Evolutionary conservation across 305 asterid species (phyloP).

Genomic region (Fraxinus dipetala): DNA sequence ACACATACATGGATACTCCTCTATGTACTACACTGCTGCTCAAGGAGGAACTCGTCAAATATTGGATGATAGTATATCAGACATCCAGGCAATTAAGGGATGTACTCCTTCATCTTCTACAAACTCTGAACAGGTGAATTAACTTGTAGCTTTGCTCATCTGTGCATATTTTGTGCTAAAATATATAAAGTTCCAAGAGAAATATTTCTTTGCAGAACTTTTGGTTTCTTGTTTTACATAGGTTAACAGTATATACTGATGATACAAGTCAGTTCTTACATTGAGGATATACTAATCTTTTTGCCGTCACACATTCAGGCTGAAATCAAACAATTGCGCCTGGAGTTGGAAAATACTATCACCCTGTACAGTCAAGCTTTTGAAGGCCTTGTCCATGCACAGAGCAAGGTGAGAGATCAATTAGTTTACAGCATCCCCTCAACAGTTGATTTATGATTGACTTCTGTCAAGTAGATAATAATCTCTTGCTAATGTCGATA

Average conservation of each 20-base stretch:
- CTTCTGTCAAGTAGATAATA: slow-evolving; percentile 5
- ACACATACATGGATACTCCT: slow-evolving; percentile 25
- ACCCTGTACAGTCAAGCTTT: slow-evolving; percentile 69
- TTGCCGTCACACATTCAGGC: slow-evolving; percentile 50
- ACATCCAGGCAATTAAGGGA: slow-evolving; percentile 26
- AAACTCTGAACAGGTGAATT: slow-evolving; percentile 46
- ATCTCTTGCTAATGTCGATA: background rate
- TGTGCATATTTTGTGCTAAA: slow-evolving; percentile 13
- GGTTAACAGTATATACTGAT: slow-evolving; percentile 3
- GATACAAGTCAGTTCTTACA: slow-evolving; percentile 22
- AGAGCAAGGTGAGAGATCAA: slow-evolving; percentile 51
- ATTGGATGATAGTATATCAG: slow-evolving; percentile 33
- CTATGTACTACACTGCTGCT: slow-evolving; percentile 23
- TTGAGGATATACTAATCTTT: slow-evolving; percentile 3
- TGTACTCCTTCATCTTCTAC: slow-evolving; percentile 34
- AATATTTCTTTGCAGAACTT: slow-evolving; percentile 5
- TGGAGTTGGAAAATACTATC: slow-evolving; percentile 56
- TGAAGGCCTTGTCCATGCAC: slow-evolving; percentile 60
- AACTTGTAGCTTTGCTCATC: slow-evolving; percentile 16
- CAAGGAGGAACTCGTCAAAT: slow-evolving; percentile 26
- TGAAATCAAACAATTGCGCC: slow-evolving; percentile 58
- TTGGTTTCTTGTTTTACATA: slow-evolving; percentile 7
- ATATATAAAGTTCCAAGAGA: slow-evolving; percentile 7
- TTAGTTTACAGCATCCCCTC: slow-evolving; percentile 8
- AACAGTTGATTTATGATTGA: background rate